A percentile compares a stretch with the other conserved stretches of the same genome.
Evolutionary conservation across 805 yeast genomes (phyloP).

Genomic region (Wickerhamiella galacta): DNA sequence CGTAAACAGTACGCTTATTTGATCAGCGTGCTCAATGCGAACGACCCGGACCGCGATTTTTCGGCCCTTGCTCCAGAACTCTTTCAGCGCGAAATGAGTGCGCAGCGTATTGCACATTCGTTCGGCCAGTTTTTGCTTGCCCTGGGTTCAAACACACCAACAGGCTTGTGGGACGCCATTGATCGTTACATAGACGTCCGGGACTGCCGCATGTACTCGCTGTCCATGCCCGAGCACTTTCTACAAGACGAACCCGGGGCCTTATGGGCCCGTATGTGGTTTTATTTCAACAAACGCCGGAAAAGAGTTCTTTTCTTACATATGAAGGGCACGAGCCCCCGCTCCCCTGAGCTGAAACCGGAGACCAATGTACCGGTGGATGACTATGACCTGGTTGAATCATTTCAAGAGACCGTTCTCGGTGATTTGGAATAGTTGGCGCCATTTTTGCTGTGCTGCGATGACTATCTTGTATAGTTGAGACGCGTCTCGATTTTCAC

Average conservation of each 20-base stretch:
- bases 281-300: conserved; percentile 75
- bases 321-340: conserved; percentile 28
- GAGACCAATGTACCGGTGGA: conserved; percentile 25
- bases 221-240: conserved; percentile 36
- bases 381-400: background rate
- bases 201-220: conserved; percentile 28
- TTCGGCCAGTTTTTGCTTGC: conserved; percentile 66
- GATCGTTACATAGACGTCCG: conserved; percentile 67
- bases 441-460: no score
- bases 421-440: conserved; percentile 1
- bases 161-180: conserved; percentile 79
- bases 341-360: conserved; percentile 20
- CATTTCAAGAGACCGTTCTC: background rate
- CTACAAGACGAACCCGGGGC: conserved; percentile 39
- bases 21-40: conserved; percentile 76
- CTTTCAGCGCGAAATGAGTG: conserved; percentile 36
- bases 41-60: conserved; percentile 94
- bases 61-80: conserved; percentile 67
- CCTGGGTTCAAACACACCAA: conserved; percentile 28
- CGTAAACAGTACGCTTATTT: conserved; percentile 81
- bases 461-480: no score
- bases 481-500: no score
- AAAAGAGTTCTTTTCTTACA: conserved; percentile 83
- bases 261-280: conserved; percentile 73
- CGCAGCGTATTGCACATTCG: conserved; percentile 29